Conservation (phyloP, 805 yeast genomes). For the Suhomyces xylopsoci region DNA sequence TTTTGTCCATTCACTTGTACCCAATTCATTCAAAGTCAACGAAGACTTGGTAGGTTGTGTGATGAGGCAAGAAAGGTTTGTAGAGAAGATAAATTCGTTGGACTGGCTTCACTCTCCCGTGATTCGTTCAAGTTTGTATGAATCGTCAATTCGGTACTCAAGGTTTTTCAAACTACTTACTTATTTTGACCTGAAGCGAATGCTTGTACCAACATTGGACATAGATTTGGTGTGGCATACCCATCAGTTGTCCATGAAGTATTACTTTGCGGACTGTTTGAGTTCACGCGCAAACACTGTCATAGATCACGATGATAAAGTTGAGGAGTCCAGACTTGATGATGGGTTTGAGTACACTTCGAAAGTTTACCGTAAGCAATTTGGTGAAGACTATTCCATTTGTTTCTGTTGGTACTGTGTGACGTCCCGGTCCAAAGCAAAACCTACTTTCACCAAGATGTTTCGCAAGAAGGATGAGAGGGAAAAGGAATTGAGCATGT, state of each 20-base stretch:
- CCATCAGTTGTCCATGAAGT: constrained; percentile 17
- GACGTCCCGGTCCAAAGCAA: constrained; percentile 3
- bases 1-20: constrained; percentile 9
- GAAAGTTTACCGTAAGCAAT: constrained; percentile 11
- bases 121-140: constrained; percentile 6
- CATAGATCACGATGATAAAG: constrained; percentile 25
- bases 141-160: constrained; percentile 16
- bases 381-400: constrained; percentile 14
- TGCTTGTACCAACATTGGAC: constrained; percentile 24
- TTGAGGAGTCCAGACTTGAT: constrained; percentile 18
- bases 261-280: constrained; percentile 13
- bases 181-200: background rate
- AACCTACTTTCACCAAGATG: constrained; percentile 4
- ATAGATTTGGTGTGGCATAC: constrained; percentile 29
- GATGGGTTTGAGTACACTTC: constrained; percentile 16
- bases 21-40: constrained; percentile 4
- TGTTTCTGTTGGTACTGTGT: constrained; percentile 20
- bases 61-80: constrained; percentile 20
- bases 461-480: constrained; percentile 2
- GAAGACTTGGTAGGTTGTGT: constrained; percentile 28
- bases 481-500: background rate
- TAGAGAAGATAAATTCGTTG: constrained; percentile 16
- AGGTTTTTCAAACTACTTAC: constrained; percentile 14
- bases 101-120: constrained; percentile 17
- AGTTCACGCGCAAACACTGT: constrained; percentile 3